phyloP scores from a whole-genome alignment of 257 asterid genomes.

The Galeopsis tetrahit region DNA sequence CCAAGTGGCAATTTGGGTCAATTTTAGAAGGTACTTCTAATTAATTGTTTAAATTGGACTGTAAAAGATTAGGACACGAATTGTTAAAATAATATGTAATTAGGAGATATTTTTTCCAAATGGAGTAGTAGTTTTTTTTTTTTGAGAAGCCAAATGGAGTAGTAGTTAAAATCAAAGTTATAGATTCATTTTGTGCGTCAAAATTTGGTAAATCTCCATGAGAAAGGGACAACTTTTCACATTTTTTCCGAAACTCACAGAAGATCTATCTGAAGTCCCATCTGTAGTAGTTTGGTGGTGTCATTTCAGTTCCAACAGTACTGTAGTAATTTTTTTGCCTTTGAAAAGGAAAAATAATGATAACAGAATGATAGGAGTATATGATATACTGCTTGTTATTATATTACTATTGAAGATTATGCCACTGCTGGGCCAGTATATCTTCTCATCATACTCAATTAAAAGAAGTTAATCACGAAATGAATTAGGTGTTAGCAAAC shows the following conservation, averaged over 20 bases:
- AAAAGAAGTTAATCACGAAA: background rate
- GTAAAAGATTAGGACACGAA: background rate
- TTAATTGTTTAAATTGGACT: background rate
- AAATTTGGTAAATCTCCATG: no score
- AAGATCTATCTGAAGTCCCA: constrained; percentile 18
- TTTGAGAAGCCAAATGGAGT: constrained; percentile 1
- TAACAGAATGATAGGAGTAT: background rate
- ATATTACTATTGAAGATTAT: background rate
- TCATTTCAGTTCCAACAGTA: constrained; percentile 12
- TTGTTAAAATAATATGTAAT: constrained; percentile 14
- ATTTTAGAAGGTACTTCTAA: background rate
- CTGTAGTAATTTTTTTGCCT: background rate
- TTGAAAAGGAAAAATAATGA: background rate
- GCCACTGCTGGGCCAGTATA: background rate
- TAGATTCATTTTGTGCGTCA: background rate
- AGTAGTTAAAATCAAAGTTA: constrained; percentile 14
- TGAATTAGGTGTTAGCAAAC: background rate
- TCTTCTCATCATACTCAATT: background rate
- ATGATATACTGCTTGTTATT: background rate
- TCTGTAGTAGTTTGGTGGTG: constrained; percentile 21
- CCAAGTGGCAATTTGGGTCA: constrained; percentile 15
- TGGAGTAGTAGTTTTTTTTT: constrained; percentile 15
- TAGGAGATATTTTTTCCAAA: constrained; percentile 24
- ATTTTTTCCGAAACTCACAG: background rate
- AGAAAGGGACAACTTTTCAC: background rate